phyloP scores from a whole-genome alignment of 208 protist species.

The Histomonas meleagridis region DNA sequence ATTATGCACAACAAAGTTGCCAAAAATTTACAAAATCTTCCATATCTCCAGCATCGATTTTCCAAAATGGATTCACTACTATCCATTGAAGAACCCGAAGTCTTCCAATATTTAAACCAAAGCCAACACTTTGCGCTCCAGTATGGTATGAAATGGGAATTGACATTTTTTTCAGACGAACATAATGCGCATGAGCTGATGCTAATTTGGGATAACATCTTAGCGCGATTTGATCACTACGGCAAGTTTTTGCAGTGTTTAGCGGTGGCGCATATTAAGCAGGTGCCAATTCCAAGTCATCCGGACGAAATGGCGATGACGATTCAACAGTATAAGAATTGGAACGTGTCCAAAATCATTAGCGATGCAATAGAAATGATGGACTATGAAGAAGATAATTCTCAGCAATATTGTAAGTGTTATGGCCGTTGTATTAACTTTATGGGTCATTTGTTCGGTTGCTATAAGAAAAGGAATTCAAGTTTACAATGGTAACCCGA shows the following conservation, averaged over 20 bases:
- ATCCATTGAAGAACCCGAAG: not conserved
- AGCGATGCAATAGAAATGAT: not conserved
- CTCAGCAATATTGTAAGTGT: too few species aligned
- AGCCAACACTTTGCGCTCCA: not conserved
- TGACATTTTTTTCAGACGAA: constrained; percentile 22
- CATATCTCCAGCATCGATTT: not conserved
- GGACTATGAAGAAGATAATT: too few species aligned
- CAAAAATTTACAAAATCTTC: not conserved
- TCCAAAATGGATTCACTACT: not conserved
- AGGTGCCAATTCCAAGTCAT: not conserved
- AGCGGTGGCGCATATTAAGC: not conserved
- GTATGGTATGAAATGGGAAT: constrained; percentile 11
- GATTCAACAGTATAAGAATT: not conserved
- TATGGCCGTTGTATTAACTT: too few species aligned
- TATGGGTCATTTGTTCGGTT: too few species aligned
- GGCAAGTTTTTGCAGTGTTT: not conserved
- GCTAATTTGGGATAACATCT: not conserved
- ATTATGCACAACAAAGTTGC: not conserved
- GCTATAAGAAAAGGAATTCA: too few species aligned
- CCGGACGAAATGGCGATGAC: not conserved
- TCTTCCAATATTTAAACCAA: not conserved
- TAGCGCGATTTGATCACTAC: not conserved
- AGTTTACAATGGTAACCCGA: too few species aligned
- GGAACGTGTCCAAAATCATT: not conserved
- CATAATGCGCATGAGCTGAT: not conserved